These are phyloP conservation scores for Orbilia ellipsospora DNA, from an alignment of 2,329 filamentous ascomycete species.

Conservation along the genomic window DNA sequence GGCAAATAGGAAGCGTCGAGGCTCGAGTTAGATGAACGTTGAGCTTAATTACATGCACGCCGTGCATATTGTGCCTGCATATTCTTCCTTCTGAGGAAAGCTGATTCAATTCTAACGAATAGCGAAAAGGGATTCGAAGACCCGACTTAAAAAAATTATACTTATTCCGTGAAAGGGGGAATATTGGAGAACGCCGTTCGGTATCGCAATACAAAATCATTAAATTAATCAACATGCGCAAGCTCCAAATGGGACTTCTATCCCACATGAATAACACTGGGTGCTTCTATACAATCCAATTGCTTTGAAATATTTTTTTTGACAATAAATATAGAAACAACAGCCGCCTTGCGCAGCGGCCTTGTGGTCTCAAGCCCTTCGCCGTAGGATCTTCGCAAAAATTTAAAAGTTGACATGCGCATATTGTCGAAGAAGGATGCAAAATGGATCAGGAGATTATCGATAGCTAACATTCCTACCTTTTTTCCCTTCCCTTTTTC, in stretches of 20 bases:
- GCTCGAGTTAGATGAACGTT: conserved; percentile 26
- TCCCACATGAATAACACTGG: conserved; percentile 6
- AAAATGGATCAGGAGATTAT: conserved; percentile 44
- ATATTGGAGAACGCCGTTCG: conserved; percentile 50
- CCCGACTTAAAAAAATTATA: conserved; percentile 13
- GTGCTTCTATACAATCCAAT: too few relatives aligned
- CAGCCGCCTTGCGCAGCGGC: not conserved
- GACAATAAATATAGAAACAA: conserved; percentile 24
- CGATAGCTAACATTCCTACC: conserved; percentile 31
- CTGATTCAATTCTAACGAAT: not conserved
- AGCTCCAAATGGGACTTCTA: conserved; percentile 1
- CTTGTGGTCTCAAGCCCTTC: too few relatives aligned
- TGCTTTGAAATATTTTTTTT: not conserved
- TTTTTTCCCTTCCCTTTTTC: conserved; percentile 1
- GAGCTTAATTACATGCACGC: conserved; percentile 54
- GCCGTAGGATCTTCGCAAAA: not conserved
- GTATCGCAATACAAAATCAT: conserved; percentile 27
- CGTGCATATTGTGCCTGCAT: conserved; percentile 45
- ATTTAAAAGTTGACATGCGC: not conserved
- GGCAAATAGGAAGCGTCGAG: not conserved
- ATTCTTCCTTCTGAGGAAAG: conserved; percentile 29
- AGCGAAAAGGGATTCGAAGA: conserved; percentile 30
- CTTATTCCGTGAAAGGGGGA: conserved; percentile 46
- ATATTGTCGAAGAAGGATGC: not conserved
- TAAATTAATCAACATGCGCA: not conserved